These are phyloP conservation scores for Priceomyces medius DNA, from an alignment of 805 yeast genomes.

Conservation along the genomic window DNA sequence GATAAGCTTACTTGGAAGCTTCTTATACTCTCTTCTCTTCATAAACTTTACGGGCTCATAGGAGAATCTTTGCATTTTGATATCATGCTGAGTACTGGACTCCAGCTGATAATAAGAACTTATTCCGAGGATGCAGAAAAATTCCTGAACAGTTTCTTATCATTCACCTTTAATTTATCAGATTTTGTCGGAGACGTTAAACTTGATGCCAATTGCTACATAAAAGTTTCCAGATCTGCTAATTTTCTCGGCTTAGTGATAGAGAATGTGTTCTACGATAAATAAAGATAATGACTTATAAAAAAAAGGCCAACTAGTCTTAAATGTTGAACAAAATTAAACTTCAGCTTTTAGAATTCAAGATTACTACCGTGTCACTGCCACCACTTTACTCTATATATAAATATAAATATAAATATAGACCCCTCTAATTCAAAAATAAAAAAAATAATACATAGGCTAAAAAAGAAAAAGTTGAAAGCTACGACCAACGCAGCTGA, in stretches of 20 bases:
- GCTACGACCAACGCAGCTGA: too few relatives aligned
- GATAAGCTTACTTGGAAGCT: constrained; percentile 35
- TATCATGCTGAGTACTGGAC: constrained; percentile 18
- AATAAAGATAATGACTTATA: too few relatives aligned
- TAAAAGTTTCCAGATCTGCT: constrained; percentile 16
- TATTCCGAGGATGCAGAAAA: constrained; percentile 27
- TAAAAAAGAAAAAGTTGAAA: too few relatives aligned
- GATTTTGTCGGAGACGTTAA: constrained; percentile 20
- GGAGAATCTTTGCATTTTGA: constrained; percentile 35
- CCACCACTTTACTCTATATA: too few relatives aligned
- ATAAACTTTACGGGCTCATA: constrained; percentile 30
- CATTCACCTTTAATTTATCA: constrained; percentile 29
- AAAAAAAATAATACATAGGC: too few relatives aligned
- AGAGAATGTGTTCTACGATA: constrained; percentile 5
- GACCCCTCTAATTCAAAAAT: too few relatives aligned
- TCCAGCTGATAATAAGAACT: constrained; percentile 24
- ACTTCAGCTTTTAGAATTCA: too few relatives aligned
- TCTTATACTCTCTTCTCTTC: constrained; percentile 21
- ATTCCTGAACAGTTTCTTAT: constrained; percentile 30
- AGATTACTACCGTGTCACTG: too few relatives aligned
- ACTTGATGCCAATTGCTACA: constrained; percentile 17
- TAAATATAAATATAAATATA: too few relatives aligned
- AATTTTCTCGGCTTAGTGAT: constrained; percentile 21
- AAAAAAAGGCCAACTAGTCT: too few relatives aligned
- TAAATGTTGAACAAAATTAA: too few relatives aligned